Evolutionary conservation across 225 moss, liverwort and hornwort species (phyloP).

Genomic region (Asterella californica): DNA sequence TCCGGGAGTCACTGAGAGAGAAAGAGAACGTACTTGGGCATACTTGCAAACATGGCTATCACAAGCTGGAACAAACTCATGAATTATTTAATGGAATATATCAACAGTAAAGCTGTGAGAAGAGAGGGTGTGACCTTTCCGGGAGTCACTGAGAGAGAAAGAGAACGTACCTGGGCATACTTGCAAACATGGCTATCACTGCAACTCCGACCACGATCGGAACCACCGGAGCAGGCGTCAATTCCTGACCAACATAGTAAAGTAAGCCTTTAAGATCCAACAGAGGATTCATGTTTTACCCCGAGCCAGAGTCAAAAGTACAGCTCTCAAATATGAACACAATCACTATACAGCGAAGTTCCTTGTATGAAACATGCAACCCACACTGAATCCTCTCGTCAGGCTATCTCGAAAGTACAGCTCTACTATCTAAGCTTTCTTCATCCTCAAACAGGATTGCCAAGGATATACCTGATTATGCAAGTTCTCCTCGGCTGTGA

Average conservation of each 20-base stretch:
- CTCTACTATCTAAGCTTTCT: neutral
- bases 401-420: neutral
- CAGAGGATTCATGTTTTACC: neutral
- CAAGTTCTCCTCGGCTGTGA: slow-evolving; percentile 58
- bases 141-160: no score
- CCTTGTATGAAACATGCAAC: neutral
- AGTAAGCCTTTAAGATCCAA: neutral
- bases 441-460: neutral
- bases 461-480: slow-evolving; percentile 42
- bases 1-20: no score
- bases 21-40: slow-evolving; percentile 49
- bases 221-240: slow-evolving; percentile 76
- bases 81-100: neutral
- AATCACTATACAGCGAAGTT: neutral
- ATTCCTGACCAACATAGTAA: slow-evolving; percentile 45
- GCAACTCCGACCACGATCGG: slow-evolving; percentile 71
- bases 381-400: neutral
- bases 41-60: slow-evolving; percentile 65
- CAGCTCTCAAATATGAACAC: neutral
- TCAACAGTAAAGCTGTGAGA: neutral
- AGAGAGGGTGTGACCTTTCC: no score
- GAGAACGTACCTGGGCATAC: slow-evolving; percentile 55
- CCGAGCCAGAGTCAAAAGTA: neutral
- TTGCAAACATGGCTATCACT: slow-evolving; percentile 64
- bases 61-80: no score